Conservation (phyloP, 1,284 basidiomycete species). For the Pseudozyma pruni region DNA sequence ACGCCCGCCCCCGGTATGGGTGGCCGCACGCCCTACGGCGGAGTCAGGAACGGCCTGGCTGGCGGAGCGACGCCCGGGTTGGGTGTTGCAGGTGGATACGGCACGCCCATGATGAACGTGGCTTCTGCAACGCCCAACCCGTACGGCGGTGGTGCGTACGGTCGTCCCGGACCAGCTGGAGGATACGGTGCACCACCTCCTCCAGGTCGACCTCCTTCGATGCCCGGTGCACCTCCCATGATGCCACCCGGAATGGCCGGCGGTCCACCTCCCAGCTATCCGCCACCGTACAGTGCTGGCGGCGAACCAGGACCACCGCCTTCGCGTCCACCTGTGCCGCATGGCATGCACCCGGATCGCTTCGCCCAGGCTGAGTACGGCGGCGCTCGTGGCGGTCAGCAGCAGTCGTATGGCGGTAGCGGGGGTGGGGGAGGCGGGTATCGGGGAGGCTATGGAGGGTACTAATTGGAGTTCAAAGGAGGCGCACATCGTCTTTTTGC, state of each 20-base stretch:
- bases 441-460: conserved; percentile 8
- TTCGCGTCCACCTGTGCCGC: conserved; percentile 38
- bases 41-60: conserved; percentile 24
- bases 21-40: conserved; percentile 35
- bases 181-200: conserved; percentile 34
- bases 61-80: conserved; percentile 19
- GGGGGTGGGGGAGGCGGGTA: conserved; percentile 17
- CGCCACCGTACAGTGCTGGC: conserved; percentile 17
- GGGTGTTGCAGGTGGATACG: conserved; percentile 29
- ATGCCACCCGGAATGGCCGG: conserved; percentile 38
- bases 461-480: neutral
- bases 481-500: neutral
- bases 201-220: conserved; percentile 33
- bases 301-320: conserved; percentile 39
- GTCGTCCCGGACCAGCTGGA: conserved; percentile 10
- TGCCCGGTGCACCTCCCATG: conserved; percentile 42
- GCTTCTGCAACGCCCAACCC: conserved; percentile 43
- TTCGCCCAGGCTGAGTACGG: conserved; percentile 46
- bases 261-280: conserved; percentile 34
- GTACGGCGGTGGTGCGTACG: conserved; percentile 25
- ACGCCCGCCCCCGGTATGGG: conserved; percentile 49
- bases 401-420: conserved; percentile 12
- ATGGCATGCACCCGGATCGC: conserved; percentile 57
- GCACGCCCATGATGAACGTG: conserved; percentile 27
- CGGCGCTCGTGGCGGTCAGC: conserved; percentile 8